Evolutionary conservation across 495 filamentous ascomycete species (phyloP).

Genomic region (Xylaria cubensis): DNA sequence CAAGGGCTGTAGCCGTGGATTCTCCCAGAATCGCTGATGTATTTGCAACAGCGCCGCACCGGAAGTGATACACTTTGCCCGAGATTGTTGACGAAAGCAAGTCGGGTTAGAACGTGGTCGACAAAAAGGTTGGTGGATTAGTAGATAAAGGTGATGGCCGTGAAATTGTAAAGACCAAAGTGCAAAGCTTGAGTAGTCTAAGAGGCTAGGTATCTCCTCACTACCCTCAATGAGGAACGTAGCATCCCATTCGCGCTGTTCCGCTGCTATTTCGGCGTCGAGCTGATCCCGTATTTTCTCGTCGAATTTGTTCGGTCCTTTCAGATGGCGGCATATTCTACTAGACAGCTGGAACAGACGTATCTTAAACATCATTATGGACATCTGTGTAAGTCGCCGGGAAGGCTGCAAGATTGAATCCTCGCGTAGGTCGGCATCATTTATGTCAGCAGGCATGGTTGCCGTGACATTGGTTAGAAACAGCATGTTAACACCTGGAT

Average conservation of each 20-base stretch:
- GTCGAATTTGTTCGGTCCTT: constrained; percentile 42
- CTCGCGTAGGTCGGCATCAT: constrained; percentile 54
- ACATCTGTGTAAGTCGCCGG: constrained; percentile 54
- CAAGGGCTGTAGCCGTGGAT: constrained; percentile 47
- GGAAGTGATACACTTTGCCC: constrained; percentile 52
- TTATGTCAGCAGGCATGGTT: constrained; percentile 51
- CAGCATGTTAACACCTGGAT: constrained; percentile 34
- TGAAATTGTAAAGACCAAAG: constrained; percentile 55
- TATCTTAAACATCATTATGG: constrained; percentile 54
- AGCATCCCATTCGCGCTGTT: constrained; percentile 48
- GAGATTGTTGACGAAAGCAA: constrained; percentile 48
- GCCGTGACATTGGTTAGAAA: constrained; percentile 38
- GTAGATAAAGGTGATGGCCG: constrained; percentile 55
- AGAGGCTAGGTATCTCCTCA: constrained; percentile 35
- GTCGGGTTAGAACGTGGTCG: constrained; percentile 51
- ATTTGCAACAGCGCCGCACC: constrained; percentile 51
- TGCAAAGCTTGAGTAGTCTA: constrained; percentile 52
- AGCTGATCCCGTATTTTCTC: constrained; percentile 40
- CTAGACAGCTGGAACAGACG: constrained; percentile 51
- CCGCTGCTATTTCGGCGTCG: constrained; percentile 49
- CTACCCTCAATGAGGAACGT: constrained; percentile 43
- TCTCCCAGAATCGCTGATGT: constrained; percentile 48
- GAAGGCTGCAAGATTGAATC: constrained; percentile 37
- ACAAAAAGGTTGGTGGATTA: constrained; percentile 52
- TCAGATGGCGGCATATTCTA: constrained; percentile 52